phyloP scores from a whole-genome alignment of 2,329 filamentous ascomycete species.

The Aspergillus melleus region DNA sequence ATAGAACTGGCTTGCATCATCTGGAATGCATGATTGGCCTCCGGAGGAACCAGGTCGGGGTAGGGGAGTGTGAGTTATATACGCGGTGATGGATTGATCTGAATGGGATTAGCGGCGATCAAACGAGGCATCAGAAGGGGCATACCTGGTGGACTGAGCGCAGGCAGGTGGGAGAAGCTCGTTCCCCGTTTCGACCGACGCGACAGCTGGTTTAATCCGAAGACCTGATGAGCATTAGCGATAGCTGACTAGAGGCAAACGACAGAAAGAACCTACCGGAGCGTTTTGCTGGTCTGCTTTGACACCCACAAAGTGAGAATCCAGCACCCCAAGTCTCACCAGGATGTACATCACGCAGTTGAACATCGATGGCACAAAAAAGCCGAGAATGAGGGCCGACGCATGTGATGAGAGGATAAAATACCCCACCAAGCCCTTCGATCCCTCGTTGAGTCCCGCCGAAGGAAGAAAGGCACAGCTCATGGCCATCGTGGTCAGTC shows the following conservation, averaged over 20 bases:
- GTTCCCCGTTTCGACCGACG: background rate
- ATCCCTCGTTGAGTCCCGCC: background rate
- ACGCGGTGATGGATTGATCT: background rate
- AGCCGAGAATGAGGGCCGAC: background rate
- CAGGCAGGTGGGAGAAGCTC: background rate
- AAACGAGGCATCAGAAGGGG: too few relatives aligned
- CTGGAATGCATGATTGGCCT: background rate
- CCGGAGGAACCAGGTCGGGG: background rate
- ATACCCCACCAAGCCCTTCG: background rate
- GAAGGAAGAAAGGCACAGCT: slow-evolving; percentile 1
- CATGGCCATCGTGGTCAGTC: background rate
- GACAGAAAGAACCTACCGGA: background rate
- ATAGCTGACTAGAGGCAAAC: background rate
- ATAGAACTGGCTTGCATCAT: background rate
- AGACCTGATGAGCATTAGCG: background rate
- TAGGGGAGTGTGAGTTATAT: background rate
- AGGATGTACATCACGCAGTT: background rate
- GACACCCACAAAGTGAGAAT: background rate
- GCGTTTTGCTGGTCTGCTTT: background rate
- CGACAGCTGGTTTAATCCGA: background rate
- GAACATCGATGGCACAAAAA: background rate
- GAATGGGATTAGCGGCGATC: background rate
- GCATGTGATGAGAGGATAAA: background rate
- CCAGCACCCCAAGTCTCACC: background rate
- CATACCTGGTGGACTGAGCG: background rate